Evolutionary conservation across 2,329 filamentous ascomycete genomes (phyloP).

Genomic region (Arthrinium phaeospermum): DNA sequence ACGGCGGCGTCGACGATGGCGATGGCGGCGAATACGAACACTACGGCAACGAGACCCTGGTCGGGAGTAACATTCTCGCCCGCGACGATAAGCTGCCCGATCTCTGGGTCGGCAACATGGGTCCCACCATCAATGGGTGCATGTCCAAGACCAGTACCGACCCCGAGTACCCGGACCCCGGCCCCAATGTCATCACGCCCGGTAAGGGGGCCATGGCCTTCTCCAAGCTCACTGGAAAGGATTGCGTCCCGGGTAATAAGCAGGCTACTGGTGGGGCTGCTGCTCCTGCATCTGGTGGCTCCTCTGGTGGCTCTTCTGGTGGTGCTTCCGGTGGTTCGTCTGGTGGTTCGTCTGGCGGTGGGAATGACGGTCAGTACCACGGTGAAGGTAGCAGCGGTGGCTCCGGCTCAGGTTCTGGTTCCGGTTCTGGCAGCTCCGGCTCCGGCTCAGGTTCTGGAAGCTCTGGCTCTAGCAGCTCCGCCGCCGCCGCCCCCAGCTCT

Average conservation of each 20-base stretch:
- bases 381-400: constrained; percentile 15
- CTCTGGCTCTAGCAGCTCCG: constrained; percentile 21
- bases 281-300: constrained; percentile 41
- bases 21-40: constrained; percentile 48
- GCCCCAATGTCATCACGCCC: constrained; percentile 54
- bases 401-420: constrained; percentile 21
- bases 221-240: constrained; percentile 30
- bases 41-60: constrained; percentile 41
- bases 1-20: constrained; percentile 45
- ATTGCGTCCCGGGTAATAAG: constrained; percentile 31
- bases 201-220: constrained; percentile 42
- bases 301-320: constrained; percentile 62
- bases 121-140: constrained; percentile 52
- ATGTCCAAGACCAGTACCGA: constrained; percentile 55
- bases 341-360: constrained; percentile 50
- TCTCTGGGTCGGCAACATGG: constrained; percentile 78
- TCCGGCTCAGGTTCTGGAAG: neutral
- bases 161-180: constrained; percentile 67
- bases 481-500: constrained; percentile 22
- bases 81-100: constrained; percentile 72
- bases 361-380: constrained; percentile 20
- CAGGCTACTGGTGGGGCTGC: constrained; percentile 60
- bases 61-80: constrained; percentile 66
- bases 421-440: constrained; percentile 5
- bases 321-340: constrained; percentile 66